Evolutionary conservation across 306 rosid species (phyloP).

Genomic region (Herpetospermum pedunculosum): DNA sequence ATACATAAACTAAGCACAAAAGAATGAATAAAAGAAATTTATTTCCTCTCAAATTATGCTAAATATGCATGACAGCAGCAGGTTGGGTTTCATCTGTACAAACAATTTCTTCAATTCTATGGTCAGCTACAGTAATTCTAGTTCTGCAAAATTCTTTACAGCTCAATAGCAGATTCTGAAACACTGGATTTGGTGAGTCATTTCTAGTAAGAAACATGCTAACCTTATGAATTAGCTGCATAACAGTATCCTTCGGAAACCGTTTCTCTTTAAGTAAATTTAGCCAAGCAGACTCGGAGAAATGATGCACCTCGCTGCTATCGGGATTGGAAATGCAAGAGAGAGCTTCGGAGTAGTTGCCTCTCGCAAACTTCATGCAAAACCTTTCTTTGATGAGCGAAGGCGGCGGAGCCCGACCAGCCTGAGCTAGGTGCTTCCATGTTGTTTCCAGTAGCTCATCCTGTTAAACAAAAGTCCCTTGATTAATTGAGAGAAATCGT

Average conservation of each 20-base stretch:
- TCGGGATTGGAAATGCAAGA: conserved; percentile 28
- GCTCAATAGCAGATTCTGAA: conserved; percentile 38
- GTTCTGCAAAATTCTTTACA: conserved; percentile 36
- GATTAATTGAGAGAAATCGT: background rate
- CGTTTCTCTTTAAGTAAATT: conserved; percentile 41
- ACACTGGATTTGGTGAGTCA: conserved; percentile 25
- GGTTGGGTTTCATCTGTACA: conserved; percentile 12
- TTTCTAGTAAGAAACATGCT: conserved; percentile 21
- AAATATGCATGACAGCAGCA: background rate
- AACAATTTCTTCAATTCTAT: conserved; percentile 19
- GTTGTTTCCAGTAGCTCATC: conserved; percentile 53
- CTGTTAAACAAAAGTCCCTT: conserved; percentile 18
- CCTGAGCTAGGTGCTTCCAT: conserved; percentile 53
- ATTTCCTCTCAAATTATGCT: background rate
- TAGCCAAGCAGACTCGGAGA: conserved; percentile 62
- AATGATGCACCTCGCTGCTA: conserved; percentile 30
- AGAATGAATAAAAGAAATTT: background rate
- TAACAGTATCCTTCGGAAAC: conserved; percentile 37
- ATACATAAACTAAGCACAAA: background rate
- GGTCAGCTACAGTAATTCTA: conserved; percentile 10
- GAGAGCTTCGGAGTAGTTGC: conserved; percentile 41
- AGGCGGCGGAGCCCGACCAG: conserved; percentile 35
- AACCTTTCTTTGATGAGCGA: conserved; percentile 60
- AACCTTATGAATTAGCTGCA: conserved; percentile 36
- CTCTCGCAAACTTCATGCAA: conserved; percentile 43